Evolutionary conservation across 306 rosid genomes (phyloP), one percentile per base, ranked within the genome.

Genomic region (Dryas alaskensis): DNA sequence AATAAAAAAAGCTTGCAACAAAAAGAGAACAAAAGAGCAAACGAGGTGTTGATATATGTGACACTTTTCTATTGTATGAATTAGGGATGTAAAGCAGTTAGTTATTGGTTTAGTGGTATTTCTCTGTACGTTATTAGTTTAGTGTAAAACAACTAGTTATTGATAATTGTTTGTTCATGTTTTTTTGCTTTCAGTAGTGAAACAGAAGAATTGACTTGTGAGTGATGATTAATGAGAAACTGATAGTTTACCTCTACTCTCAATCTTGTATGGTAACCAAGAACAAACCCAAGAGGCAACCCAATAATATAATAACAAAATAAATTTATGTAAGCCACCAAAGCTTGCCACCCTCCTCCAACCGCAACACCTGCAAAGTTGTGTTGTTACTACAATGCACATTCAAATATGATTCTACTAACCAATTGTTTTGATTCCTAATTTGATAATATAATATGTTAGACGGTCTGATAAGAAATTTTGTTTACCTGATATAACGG

Each of bases 261-360:
- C 12, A 83, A 82, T 10, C 78, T 72, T 11, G 79, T 79, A 70
- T 79, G 84, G 89, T 93, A 93, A 55, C 98, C 98, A 42, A 93
- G 95, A 73, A 86, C 42, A 74, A 93, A 89, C 10, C 98, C 98
- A 74, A 93, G 81, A 58, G 98, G 98, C 42, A 93, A 93, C 42
- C 98, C 98, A 45, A 93, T 27, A 42, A 89, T 0, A 50, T 93
- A 93, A 83, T 93, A 93, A 75, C 96, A 87, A 78, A 93, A 86
- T 73, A 93, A 74, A 80, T 93, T 93, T 70, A 93, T 89, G 66
- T 89, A 93, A 77, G 98, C 98, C 64, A 93, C 98, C 75, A 93
- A 78, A 60, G 87, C 96, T 73, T 93, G 98, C 98, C 98, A 93
- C 5, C 98, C 97, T 82, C 98, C 98, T 86, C 98, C 98, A 43